Evolutionary conservation across 176 grass and related monocot species (phyloP).

Genomic region (Juncus effusus): DNA sequence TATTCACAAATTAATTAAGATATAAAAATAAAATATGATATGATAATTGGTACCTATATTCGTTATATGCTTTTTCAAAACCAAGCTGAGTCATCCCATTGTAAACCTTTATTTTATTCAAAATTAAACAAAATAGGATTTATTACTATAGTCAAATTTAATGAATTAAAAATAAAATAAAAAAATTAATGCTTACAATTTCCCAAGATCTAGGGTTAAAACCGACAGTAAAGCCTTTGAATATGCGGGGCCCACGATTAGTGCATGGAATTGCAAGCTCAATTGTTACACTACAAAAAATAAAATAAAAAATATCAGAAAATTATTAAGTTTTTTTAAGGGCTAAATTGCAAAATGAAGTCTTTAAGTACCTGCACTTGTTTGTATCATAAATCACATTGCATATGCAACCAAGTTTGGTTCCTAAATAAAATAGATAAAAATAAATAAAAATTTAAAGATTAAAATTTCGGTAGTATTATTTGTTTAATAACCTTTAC

Average conservation of each 20-base stretch:
- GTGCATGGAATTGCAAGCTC: slow-evolving; percentile 74
- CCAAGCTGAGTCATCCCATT: slow-evolving; percentile 81
- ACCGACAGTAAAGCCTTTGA: slow-evolving; percentile 83
- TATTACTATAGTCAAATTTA: slow-evolving; percentile 7
- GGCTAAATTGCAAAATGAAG: slow-evolving; percentile 10
- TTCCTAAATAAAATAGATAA: slow-evolving; percentile 36
- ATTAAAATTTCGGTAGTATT: slow-evolving; percentile 4
- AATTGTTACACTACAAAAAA: slow-evolving; percentile 50
- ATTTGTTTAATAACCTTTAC: slow-evolving; percentile 55
- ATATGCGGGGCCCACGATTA: slow-evolving; percentile 65
- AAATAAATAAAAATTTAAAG: background rate
- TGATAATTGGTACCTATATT: slow-evolving; percentile 48
- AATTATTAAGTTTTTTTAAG: slow-evolving; percentile 1
- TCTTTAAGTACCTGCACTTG: slow-evolving; percentile 69
- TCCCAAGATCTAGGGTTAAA: slow-evolving; percentile 84
- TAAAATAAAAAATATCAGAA: slow-evolving; percentile 25
- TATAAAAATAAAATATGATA: slow-evolving; percentile 9
- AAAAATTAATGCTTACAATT: slow-evolving; percentile 52
- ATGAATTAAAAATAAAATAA: slow-evolving; percentile 6
- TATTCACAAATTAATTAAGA: background rate
- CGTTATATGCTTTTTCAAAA: slow-evolving; percentile 67
- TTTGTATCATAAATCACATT: slow-evolving; percentile 52
- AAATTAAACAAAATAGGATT: background rate
- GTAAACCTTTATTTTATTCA: slow-evolving; percentile 48
- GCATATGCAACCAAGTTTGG: slow-evolving; percentile 72